These are phyloP conservation scores for Ophiognomonia clavigignenti-juglandacearum DNA, from an alignment of 2,329 filamentous ascomycete genomes.

Conservation along the genomic window DNA sequence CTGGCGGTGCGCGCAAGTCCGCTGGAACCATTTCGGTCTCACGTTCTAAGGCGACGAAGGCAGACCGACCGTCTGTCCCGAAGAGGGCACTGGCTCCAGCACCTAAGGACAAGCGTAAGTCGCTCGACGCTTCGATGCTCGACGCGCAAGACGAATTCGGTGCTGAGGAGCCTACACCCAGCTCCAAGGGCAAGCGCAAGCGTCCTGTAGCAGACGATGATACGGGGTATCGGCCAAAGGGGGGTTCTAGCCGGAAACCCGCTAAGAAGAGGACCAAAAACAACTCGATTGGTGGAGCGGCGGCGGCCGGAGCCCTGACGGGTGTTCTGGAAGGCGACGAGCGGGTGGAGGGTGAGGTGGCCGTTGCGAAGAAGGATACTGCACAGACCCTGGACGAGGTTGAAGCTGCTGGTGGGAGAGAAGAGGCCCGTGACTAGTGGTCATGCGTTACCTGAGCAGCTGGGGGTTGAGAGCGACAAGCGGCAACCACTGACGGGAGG, in stretches of 20 bases:
- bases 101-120: constrained; percentile 15
- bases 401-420: constrained; percentile 1
- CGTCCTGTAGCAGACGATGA: constrained; percentile 49
- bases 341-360: constrained; percentile 22
- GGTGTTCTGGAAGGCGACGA: constrained; percentile 17
- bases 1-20: constrained; percentile 30
- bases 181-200: constrained; percentile 49
- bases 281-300: constrained; percentile 2
- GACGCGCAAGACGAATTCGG: constrained; percentile 18
- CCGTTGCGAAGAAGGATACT: constrained; percentile 1
- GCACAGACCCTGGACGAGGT: not conserved
- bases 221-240: constrained; percentile 54
- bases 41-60: constrained; percentile 13
- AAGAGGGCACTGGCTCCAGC: constrained; percentile 12
- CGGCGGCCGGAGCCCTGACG: not conserved
- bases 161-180: constrained; percentile 18
- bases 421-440: constrained; percentile 7
- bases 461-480: too few relatives aligned
- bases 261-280: constrained; percentile 59
- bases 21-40: constrained; percentile 23
- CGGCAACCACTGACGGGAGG: too few relatives aligned
- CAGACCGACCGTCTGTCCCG: constrained; percentile 16
- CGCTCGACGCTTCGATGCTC: constrained; percentile 12
- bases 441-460: too few relatives aligned
- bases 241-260: constrained; percentile 45